A percentile compares a stretch with the other conserved stretches of the same genome.
These are phyloP conservation scores for Anethum foeniculum DNA, from an alignment of 140 eudicot genomes.

Conservation along the genomic window DNA sequence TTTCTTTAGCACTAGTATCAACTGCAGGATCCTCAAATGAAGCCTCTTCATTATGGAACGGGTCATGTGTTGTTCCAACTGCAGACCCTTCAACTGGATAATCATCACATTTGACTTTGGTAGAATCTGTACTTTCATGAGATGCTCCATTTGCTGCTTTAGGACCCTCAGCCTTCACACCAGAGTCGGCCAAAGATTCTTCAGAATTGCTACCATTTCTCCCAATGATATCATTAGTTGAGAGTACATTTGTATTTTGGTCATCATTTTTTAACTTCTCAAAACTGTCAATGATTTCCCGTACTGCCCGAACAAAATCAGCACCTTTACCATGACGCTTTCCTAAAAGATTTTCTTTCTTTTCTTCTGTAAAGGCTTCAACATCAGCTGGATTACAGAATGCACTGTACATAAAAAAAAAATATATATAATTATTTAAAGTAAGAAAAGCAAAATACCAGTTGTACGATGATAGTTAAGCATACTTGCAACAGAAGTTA, in stretches of 20 bases:
- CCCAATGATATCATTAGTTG: slow-evolving; percentile 23
- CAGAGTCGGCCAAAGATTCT: slow-evolving; percentile 34
- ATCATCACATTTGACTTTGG: slow-evolving; percentile 26
- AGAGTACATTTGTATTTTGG: slow-evolving; percentile 20
- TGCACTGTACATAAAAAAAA: slow-evolving; percentile 47
- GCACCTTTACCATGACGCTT: slow-evolving; percentile 93
- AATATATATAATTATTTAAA: background rate
- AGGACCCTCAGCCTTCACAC: slow-evolving; percentile 35
- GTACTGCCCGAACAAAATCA: slow-evolving; percentile 83
- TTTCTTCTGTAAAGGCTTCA: slow-evolving; percentile 89
- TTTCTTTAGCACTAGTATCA: slow-evolving; percentile 24
- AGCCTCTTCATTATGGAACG: slow-evolving; percentile 21
- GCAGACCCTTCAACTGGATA: slow-evolving; percentile 30
- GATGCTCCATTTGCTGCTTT: slow-evolving; percentile 22
- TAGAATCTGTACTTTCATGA: slow-evolving; percentile 22
- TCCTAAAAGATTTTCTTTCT: slow-evolving; percentile 49
- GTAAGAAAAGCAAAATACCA: no score
- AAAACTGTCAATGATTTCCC: slow-evolving; percentile 68
- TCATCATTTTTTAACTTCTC: slow-evolving; percentile 61
- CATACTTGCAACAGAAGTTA: background rate
- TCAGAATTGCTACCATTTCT: slow-evolving; percentile 28
- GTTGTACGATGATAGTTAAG: background rate
- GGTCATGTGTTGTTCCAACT: slow-evolving; percentile 30
- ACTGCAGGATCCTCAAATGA: slow-evolving; percentile 25
- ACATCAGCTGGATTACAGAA: slow-evolving; percentile 90